Conservation (phyloP, 352 stramenopile genomes). For the Pythium monospermum region DNA sequence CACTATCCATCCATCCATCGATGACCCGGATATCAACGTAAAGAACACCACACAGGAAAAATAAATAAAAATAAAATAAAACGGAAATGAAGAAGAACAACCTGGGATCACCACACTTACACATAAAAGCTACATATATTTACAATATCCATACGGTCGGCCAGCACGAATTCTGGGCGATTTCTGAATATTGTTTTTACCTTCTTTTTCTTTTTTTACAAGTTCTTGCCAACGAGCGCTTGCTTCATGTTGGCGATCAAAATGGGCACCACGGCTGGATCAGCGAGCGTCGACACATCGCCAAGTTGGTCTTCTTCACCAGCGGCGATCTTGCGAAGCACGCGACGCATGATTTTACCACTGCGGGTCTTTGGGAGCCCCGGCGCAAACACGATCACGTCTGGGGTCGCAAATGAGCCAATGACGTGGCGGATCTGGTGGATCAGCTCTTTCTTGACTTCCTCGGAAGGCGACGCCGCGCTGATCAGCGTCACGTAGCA, state of each 20-base stretch:
- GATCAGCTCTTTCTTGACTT: constrained; percentile 66
- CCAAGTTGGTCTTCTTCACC: constrained; percentile 93
- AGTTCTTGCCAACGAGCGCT: constrained; percentile 55
- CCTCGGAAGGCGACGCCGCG: constrained; percentile 52
- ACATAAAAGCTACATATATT: too few species aligned
- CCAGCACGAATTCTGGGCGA: too few species aligned
- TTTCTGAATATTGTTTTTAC: too few species aligned
- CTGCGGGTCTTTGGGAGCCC: constrained; percentile 95
- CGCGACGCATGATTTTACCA: constrained; percentile 98
- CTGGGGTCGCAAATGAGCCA: constrained; percentile 94
- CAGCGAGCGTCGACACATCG: constrained; percentile 96
- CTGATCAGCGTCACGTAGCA: constrained; percentile 93
- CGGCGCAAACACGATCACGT: constrained; percentile 91
- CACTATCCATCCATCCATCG: too few species aligned
- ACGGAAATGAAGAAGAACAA: too few species aligned
- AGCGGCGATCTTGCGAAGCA: constrained; percentile 97
- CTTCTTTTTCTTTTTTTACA: too few species aligned
- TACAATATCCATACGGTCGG: too few species aligned
- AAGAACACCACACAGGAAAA: too few species aligned
- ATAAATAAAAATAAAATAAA: too few species aligned
- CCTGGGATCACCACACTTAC: too few species aligned
- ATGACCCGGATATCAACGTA: too few species aligned
- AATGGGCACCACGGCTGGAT: constrained; percentile 92
- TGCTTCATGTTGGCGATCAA: constrained; percentile 89
- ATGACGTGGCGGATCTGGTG: constrained; percentile 90